Base-by-base conservation (phyloP, 1,284 basidiomycete genomes). In the Leccinum subatratum region DNA sequence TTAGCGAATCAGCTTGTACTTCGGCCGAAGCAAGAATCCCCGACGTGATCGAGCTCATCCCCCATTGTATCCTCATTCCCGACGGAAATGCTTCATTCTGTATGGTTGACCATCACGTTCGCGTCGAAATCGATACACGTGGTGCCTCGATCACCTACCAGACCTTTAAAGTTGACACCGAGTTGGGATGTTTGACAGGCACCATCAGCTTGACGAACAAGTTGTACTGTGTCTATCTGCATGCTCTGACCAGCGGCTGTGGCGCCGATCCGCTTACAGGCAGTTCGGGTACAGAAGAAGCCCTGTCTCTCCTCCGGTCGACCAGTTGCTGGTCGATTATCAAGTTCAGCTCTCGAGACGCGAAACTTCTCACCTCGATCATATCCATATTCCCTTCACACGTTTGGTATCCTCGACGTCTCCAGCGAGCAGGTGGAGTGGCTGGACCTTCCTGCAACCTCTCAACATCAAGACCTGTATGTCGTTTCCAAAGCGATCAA, bases 201-300 rank as follows among this genome's bases (percentile, higher is more conserved):
- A 74, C 72, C 34, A 68, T 65, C 34, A 77, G 74, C 14, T 67
- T 81, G 56, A 72, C 72, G 2, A 79, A 75, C 68, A 76, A 75
- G 59, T 69, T 82, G 4, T 83, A 78, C 67, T 77, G 75, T 59
- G 74, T 79, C 0, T 81, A 82, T 61, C 74, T 86, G 16, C 85
- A 86, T 61, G 81, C 81, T 3, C 60, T 82, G 4, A 84, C 81
- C 0, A 79, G 79, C 39, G 70, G 68, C 4, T 77, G 76, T 34
- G 74, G 82, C 6, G 74, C 77, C 5, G 85, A 86, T 70, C 81
- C 81, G 1, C 72, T 86, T 8, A 82, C 80, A 0, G 71, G 77
- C 12, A 78, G 74, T 34, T 81, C 79, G 1, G 84, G 85, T 4
- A 81, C 78, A 1, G 79, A 83, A 63, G 79, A 84, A 63, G 84